Base-by-base conservation (phyloP, 805 yeast species). In the Groenewaldozyma tartarivorans region DNA sequence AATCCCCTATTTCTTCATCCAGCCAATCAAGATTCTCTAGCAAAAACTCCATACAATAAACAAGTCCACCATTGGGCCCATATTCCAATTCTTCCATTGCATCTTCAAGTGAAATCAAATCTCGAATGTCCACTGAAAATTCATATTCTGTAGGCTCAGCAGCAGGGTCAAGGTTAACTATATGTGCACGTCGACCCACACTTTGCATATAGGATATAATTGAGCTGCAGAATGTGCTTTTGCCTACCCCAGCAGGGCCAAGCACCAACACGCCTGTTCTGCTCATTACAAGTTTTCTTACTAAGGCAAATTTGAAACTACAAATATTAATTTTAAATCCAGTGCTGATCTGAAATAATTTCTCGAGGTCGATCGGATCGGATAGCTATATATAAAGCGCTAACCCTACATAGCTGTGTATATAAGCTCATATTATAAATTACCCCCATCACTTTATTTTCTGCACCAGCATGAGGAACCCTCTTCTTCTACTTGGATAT, bases 241-340 rank as follows among this genome's bases (percentile, higher is more conserved):
- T 90, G 7, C 98, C 98, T 6, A 83, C 97, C 30, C 98, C 98
- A 1, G 98, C 98, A 16, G 98, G 98, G 1, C 98, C 98, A 49
- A 92, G 63, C 1, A 88, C 95, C 47, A 92, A 66, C 9, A 86
- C 90, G 43, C 97, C 98, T 2, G 87, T 95, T 64, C 95, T 72
- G 2, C 96, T 86, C 98, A 92, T 90, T n/a, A n/a, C n/a, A n/a
- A n/a, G n/a, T n/a, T n/a, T n/a, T n/a, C n/a, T n/a, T n/a, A n/a
- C n/a, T n/a, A n/a, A n/a, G n/a, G n/a, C n/a, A n/a, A n/a, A n/a
- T n/a, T n/a, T n/a, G n/a, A n/a, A n/a, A n/a, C n/a, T n/a, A n/a
- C n/a, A n/a, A n/a, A n/a, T n/a, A n/a, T n/a, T n/a, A n/a, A n/a
- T n/a, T n/a, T n/a, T n/a, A n/a, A n/a, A n/a, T n/a, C n/a, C n/a